Base-by-base conservation (phyloP, 2,329 filamentous ascomycete species). In the Atkinsonella texensis region DNA sequence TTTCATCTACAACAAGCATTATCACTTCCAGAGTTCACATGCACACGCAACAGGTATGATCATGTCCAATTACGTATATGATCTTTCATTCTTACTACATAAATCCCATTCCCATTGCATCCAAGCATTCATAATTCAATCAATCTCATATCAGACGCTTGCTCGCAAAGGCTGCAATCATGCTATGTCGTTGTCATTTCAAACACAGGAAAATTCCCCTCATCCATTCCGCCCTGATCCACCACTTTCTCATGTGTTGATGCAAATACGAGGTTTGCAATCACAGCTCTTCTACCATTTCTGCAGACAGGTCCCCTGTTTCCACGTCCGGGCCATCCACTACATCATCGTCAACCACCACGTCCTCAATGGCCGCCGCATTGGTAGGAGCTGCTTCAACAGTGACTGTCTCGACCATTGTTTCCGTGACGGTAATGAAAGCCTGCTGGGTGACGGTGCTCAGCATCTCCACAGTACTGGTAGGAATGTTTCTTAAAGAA, bases 381-480 rank as follows among this genome's bases (percentile, higher is more conserved):
- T 57, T 45, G 3, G 47, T 55, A 20, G 54, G 55, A 12, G 57
- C 44, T 3, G 51, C 55, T 7, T 58, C 48, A 13, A 57, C 50
- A 32, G 53, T 52, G 18, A 49, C 47, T 3, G 53, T 52, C 50
- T 52, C 28, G 13, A 54, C 38, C 43, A 60, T 55, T 1, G 62
- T 69, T 53, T 69, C 63, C 10, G 61, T 62, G 39, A 59, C 59
- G 8, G 67, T 72, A 15, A 6, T 20, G 9, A 32, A 13, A 7
- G 46, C 44, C 38, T 51, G 40, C 54, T 70, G 63, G 10, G 51
- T 56, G 35, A 38, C 15, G 11, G 54, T 58, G 40, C 57, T 58
- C 13, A 51, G 13, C 17, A 55, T 17, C 32, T 49, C 51, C 20
- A 54, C 17, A 1, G 50, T 52, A n/a, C 50, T 51, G 52, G 55